These are phyloP conservation scores for Morella rubra DNA, from an alignment of 306 rosid species.

Conservation along the genomic window DNA sequence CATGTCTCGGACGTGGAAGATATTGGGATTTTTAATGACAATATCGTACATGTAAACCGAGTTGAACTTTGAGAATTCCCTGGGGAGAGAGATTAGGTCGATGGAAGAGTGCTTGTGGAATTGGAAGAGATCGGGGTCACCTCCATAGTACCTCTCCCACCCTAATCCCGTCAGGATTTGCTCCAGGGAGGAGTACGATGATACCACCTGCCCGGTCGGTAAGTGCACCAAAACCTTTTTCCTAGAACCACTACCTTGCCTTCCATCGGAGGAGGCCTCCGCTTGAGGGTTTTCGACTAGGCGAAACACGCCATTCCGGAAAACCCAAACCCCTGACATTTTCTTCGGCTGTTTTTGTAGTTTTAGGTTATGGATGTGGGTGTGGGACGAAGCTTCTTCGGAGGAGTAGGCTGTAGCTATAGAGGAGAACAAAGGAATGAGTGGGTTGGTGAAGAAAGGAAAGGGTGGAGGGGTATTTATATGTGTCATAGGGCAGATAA, in stretches of 20 bases:
- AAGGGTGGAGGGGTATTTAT: constrained; percentile 48
- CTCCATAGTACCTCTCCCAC: constrained; percentile 94
- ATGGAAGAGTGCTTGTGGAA: constrained; percentile 86
- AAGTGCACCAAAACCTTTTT: constrained; percentile 69
- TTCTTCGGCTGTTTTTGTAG: background rate
- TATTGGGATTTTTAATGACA: constrained; percentile 74
- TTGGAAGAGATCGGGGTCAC: constrained; percentile 77
- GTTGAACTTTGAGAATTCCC: constrained; percentile 74
- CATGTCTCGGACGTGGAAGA: constrained; percentile 83
- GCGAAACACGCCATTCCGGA: constrained; percentile 64
- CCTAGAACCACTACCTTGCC: constrained; percentile 44
- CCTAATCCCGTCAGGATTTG: constrained; percentile 62
- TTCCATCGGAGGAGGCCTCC: constrained; percentile 35
- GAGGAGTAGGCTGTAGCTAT: background rate
- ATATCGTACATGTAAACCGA: constrained; percentile 90
- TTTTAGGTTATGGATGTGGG: background rate
- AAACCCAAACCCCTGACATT: constrained; percentile 93
- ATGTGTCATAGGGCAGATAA: constrained; percentile 39
- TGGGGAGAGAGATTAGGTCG: constrained; percentile 87
- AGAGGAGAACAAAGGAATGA: background rate
- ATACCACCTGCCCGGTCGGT: constrained; percentile 60
- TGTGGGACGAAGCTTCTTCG: too few species aligned
- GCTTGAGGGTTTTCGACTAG: constrained; percentile 73
- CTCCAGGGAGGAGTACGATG: constrained; percentile 65
- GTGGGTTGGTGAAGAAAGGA: constrained; percentile 30